Evolutionary conservation across 2,329 filamentous ascomycete species (phyloP), one percentile per base, ranked within the genome.

Genomic region (Colletotrichum simmondsii): DNA sequence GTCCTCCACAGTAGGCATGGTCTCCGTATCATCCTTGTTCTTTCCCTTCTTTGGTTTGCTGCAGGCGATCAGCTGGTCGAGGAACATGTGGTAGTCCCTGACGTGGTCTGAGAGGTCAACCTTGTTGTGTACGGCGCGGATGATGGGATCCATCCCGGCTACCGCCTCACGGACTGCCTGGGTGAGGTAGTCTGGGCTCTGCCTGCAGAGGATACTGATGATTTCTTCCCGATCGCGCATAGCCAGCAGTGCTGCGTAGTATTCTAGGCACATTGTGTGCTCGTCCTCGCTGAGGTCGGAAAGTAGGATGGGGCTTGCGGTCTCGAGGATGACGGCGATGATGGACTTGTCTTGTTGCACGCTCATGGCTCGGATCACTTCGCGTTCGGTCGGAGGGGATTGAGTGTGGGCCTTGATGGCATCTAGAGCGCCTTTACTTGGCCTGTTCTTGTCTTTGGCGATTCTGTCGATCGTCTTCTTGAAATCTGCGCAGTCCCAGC

Each of bases 151-250:
- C 75, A 93, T 94, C 2, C 92, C 91, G 0, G 87, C 85, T 6
- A 95, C 88, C 0, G 87, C 81, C 70, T 94, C 92, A 35, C 89
- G 87, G 60, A 95, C 83, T 1, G 90, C 87, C 10, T 90, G 87
- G 0, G 94, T 95, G n/a, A 95, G 86, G 11, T 93, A 86, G 76
- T 96, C 94, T 0, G 94, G 94, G 28, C 87, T 89, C 58, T 90
- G 87, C 16, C 89, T 89, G 80, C 94, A 96, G 16, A 95, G 82
- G 0, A 91, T 88, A 14, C 87, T 86, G 14, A 90, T 89, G 61
- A 96, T 91, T 76, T 92, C 88, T 69, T 94, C 90, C n/a, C 94
- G 89, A 78, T 97, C 94, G 46, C 91, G 90, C 10, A 94, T 88
- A 0, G 92, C 91, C 28, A 95, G 87, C n/a, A 91, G 87, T 1